A percentile compares a stretch with the other conserved stretches of the same genome.
phyloP scores from a whole-genome alignment of 768 basidiomycete genomes.

The Cubamyces lactineus region DNA sequence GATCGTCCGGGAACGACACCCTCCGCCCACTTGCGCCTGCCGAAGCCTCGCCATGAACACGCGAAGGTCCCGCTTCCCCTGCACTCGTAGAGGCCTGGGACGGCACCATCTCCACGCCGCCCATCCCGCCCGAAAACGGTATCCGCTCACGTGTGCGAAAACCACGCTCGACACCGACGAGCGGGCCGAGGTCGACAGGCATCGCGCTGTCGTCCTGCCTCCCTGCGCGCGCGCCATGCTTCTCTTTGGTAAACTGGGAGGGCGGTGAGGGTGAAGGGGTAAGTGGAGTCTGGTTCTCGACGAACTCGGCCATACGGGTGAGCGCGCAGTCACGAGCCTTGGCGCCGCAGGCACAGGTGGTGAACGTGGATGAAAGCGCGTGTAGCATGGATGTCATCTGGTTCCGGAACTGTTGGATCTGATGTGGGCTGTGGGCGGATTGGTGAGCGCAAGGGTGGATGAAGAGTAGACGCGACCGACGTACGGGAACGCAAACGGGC shows the following conservation, averaged over 20 bases:
- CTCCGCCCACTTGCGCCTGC: slow-evolving; percentile 4
- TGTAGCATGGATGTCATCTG: slow-evolving; percentile 76
- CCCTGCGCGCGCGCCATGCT: not conserved
- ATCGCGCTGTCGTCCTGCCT: not conserved
- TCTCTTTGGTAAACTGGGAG: slow-evolving; percentile 24
- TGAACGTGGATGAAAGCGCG: slow-evolving; percentile 68
- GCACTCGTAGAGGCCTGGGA: slow-evolving; percentile 15
- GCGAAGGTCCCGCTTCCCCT: slow-evolving; percentile 24
- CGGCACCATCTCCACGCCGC: slow-evolving; percentile 61
- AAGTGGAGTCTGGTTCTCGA: slow-evolving; percentile 44
- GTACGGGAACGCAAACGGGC: slow-evolving; percentile 61
- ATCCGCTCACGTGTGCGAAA: slow-evolving; percentile 63
- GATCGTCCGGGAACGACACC: slow-evolving; percentile 20
- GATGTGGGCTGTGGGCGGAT: slow-evolving; percentile 36
- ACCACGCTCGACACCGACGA: slow-evolving; percentile 62
- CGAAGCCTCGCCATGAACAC: slow-evolving; percentile 6
- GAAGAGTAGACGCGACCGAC: slow-evolving; percentile 32
- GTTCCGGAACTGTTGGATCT: slow-evolving; percentile 55
- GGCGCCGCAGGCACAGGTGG: slow-evolving; percentile 74
- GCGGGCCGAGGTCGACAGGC: slow-evolving; percentile 60
- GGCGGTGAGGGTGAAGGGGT: slow-evolving; percentile 33
- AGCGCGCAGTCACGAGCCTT: slow-evolving; percentile 65
- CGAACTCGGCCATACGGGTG: slow-evolving; percentile 65
- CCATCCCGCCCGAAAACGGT: slow-evolving; percentile 61
- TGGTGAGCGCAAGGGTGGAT: not conserved